Conservation (phyloP, 768 basidiomycete species). For the Chalciporus piperatus region DNA sequence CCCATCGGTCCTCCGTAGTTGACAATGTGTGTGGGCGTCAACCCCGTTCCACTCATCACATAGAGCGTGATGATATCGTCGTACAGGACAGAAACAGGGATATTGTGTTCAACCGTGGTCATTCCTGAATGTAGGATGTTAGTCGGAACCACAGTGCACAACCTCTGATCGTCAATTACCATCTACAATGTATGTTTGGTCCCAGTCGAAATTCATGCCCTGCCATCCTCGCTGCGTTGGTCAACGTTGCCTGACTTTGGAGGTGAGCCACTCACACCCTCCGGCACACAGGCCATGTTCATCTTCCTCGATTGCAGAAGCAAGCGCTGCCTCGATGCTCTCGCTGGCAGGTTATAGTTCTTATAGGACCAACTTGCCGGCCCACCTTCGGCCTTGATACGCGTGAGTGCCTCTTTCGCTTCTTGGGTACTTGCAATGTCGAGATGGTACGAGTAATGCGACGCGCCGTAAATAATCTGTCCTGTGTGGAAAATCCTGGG, state of each 20-base stretch:
- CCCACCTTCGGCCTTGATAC: slow-evolving; percentile 73
- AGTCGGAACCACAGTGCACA: background rate
- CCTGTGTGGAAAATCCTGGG: slow-evolving; percentile 75
- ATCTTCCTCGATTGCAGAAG: slow-evolving; percentile 58
- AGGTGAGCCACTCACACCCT: slow-evolving; percentile 45
- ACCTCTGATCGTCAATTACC: slow-evolving; percentile 39
- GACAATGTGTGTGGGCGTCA: slow-evolving; percentile 73
- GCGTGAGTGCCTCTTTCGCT: slow-evolving; percentile 60
- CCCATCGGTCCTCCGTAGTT: slow-evolving; percentile 74
- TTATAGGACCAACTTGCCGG: slow-evolving; percentile 72
- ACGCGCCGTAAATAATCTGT: slow-evolving; percentile 47
- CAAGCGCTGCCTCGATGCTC: slow-evolving; percentile 67
- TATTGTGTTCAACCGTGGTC: slow-evolving; percentile 72
- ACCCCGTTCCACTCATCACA: slow-evolving; percentile 64
- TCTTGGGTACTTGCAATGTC: slow-evolving; percentile 61
- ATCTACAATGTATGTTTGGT: slow-evolving; percentile 74
- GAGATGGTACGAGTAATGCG: slow-evolving; percentile 57
- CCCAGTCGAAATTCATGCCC: slow-evolving; percentile 82
- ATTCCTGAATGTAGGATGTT: slow-evolving; percentile 44
- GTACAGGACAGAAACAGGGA: slow-evolving; percentile 63
- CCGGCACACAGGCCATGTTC: slow-evolving; percentile 70
- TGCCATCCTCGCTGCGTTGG: slow-evolving; percentile 11
- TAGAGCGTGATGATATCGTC: slow-evolving; percentile 66
- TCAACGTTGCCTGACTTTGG: background rate
- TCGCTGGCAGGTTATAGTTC: slow-evolving; percentile 69